These are phyloP conservation scores for Naganishia liquefaciens DNA, from an alignment of 1,284 basidiomycete species.

Conservation along the genomic window DNA sequence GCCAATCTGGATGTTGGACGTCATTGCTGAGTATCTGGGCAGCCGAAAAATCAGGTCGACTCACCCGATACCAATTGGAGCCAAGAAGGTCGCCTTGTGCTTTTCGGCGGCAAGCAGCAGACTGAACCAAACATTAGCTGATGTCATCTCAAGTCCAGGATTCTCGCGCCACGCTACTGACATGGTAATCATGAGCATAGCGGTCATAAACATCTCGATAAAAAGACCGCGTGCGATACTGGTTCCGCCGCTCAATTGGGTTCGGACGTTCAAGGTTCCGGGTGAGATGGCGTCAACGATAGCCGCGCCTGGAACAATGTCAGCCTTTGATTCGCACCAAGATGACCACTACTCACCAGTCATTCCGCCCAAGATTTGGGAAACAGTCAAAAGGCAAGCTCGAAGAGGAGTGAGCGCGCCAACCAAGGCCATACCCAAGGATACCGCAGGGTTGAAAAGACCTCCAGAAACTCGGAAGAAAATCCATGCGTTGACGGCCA, in stretches of 20 bases:
- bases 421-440: constrained; percentile 63
- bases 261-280: constrained; percentile 63
- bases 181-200: constrained; percentile 56
- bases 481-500: constrained; percentile 54
- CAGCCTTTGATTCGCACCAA: background rate
- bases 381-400: constrained; percentile 64
- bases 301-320: constrained; percentile 55
- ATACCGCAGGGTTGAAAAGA: constrained; percentile 69
- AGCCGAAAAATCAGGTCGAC: background rate
- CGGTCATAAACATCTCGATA: constrained; percentile 72
- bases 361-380: constrained; percentile 57
- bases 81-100: constrained; percentile 58
- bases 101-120: constrained; percentile 64
- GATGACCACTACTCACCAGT: constrained; percentile 34
- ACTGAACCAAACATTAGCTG: constrained; percentile 52
- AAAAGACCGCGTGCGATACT: constrained; percentile 59
- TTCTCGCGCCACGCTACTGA: constrained; percentile 30
- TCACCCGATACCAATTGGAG: constrained; percentile 58
- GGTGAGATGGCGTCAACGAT: constrained; percentile 65
- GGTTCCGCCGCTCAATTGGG: constrained; percentile 43
- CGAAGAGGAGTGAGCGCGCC: constrained; percentile 65
- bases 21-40: background rate
- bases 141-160: background rate
- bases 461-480: constrained; percentile 62
- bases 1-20: constrained; percentile 39